Base-by-base conservation (phyloP, 352 stramenopile genomes). In the Pythium sp. region DNA sequence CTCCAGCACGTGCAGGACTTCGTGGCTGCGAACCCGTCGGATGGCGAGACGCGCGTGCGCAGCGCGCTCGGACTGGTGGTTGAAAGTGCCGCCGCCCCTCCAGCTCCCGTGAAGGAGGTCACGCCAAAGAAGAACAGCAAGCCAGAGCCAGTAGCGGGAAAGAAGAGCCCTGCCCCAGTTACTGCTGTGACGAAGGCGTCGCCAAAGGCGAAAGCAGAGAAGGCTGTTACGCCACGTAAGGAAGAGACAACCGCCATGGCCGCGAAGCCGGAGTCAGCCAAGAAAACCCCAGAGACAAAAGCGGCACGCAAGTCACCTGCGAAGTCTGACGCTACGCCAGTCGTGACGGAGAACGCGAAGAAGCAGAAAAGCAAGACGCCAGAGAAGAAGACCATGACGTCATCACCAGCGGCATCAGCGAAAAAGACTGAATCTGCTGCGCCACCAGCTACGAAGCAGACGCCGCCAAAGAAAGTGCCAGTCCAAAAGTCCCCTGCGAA, bases 1-100 rank as follows among this genome's bases (percentile, higher is more conserved):
- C 51, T 86, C 32, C 64, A 78, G 60, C 74, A 86, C 58, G 69
- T 82, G 22, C 65, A 74, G 61, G 53, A 79, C 38, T 87, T 87
- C 64, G 59, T 90, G 57, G 64, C 74, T 28, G 56, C 72, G 11
- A 70, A 84, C 64, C 65, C 74, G 6, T 60, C 58, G 26, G 70
- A 89, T 41, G 83, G 81, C 30, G 78, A 82, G 47, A 32, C 73
- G 63, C 70, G 65, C 14, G 67, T 91, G 59, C 53, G 77, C 20
- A 51, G 34, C 9, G 63, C 62, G 49, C 55, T 91, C 61, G 64
- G 59, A 3, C 38, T 14, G 15, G 62, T 57, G 59, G 26, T 30
- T 1, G 65, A 70, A 28, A 68, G 38, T 12, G 57, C 7, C 61
- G 24, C 36, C 59, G 18, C 38, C 20, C 20, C 55, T 30, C 18